A percentile compares a stretch with the other conserved stretches of the same genome.
These are phyloP conservation scores for Fusarium devonianum DNA, from an alignment of 2,329 filamentous ascomycete species.

Conservation along the genomic window DNA sequence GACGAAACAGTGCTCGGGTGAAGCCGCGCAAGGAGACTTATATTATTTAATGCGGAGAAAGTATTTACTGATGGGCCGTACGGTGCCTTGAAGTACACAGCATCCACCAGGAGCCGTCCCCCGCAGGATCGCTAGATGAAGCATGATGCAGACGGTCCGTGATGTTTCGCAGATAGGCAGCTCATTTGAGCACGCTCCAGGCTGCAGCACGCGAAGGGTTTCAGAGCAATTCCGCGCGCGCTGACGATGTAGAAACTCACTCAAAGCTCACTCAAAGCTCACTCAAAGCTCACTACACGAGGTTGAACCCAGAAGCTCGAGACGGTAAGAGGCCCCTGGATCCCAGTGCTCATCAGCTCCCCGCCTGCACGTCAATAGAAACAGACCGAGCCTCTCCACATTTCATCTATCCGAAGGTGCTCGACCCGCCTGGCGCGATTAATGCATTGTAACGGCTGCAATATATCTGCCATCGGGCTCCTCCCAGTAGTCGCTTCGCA, in stretches of 20 bases:
- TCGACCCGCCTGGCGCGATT: too few relatives aligned
- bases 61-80: neutral
- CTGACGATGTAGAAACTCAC: too few relatives aligned
- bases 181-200: neutral
- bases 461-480: conserved; percentile 6
- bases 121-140: too few relatives aligned
- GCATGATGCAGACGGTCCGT: too few relatives aligned
- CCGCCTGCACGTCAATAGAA: neutral
- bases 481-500: too few relatives aligned
- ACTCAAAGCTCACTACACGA: neutral
- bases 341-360: conserved; percentile 10
- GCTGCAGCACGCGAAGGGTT: neutral
- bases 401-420: too few relatives aligned
- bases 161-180: neutral
- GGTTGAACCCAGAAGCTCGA: neutral
- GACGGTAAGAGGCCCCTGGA: conserved; percentile 2
- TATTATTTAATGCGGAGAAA: neutral
- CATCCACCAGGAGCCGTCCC: too few relatives aligned
- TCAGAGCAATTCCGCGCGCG: too few relatives aligned
- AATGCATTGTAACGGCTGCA: too few relatives aligned
- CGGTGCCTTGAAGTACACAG: neutral
- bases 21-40: neutral
- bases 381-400: too few relatives aligned
- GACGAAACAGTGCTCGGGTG: neutral
- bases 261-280: neutral